phyloP scores from a whole-genome alignment of 2,329 filamentous ascomycete genomes.

The Verticillium nonalfalfae region DNA sequence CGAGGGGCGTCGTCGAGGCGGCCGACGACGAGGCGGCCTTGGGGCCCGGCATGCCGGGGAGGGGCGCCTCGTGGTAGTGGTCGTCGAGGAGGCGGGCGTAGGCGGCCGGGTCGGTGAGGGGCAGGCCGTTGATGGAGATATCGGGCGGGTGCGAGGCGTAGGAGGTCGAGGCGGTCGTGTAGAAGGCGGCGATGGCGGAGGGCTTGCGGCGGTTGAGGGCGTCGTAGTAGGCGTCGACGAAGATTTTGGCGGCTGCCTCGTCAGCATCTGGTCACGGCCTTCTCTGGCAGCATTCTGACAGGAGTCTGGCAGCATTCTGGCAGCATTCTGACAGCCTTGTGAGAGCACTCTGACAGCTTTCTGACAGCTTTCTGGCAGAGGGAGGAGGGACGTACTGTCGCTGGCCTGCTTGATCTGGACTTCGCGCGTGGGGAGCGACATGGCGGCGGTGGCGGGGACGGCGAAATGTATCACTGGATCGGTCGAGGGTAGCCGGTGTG shows the following conservation, averaged over 20 bases:
- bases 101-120: conserved; percentile 53
- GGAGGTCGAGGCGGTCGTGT: conserved; percentile 52
- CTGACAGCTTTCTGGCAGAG: neutral
- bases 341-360: neutral
- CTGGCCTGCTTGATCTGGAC: conserved; percentile 37
- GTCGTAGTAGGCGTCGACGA: conserved; percentile 69
- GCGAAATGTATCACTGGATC: too few relatives aligned
- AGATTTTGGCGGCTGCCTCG: conserved; percentile 58
- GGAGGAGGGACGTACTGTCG: conserved; percentile 30
- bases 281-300: neutral
- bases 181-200: conserved; percentile 60
- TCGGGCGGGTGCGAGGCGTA: conserved; percentile 49
- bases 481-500: too few relatives aligned
- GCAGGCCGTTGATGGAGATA: conserved; percentile 75
- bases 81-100: conserved; percentile 64
- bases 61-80: conserved; percentile 27
- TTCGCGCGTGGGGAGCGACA: conserved; percentile 32
- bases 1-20: conserved; percentile 19
- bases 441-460: conserved; percentile 8
- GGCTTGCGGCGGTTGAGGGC: conserved; percentile 64
- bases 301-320: neutral
- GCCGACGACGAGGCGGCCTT: neutral
- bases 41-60: conserved; percentile 1
- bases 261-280: neutral
- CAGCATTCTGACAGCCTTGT: neutral